phyloP scores from a whole-genome alignment of 2,329 filamentous ascomycete species.

The Pseudogymnoascus sp. region DNA sequence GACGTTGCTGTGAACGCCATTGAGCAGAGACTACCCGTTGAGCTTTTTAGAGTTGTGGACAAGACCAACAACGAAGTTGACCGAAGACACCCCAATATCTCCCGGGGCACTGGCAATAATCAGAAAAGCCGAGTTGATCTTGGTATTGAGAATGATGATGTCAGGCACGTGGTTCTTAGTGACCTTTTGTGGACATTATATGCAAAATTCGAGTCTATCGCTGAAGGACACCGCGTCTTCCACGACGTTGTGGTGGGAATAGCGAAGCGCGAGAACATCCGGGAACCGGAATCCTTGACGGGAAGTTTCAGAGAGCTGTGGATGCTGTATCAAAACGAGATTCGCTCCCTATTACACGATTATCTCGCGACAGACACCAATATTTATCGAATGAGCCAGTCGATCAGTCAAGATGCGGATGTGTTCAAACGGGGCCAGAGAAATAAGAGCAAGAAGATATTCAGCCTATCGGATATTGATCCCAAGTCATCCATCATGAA shows the following conservation, averaged over 20 bases:
- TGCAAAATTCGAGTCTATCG: slow-evolving; percentile 94
- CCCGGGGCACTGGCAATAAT: slow-evolving; percentile 44
- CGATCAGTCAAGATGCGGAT: slow-evolving; percentile 32
- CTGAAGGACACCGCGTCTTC: slow-evolving; percentile 86
- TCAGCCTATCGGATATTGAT: slow-evolving; percentile 80
- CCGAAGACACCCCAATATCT: slow-evolving; percentile 77
- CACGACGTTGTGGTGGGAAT: slow-evolving; percentile 88
- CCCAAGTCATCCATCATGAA: slow-evolving; percentile 69
- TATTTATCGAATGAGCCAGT: slow-evolving; percentile 51
- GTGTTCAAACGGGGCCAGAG: slow-evolving; percentile 36
- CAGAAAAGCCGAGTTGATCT: slow-evolving; percentile 52
- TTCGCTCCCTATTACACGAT: slow-evolving; percentile 85
- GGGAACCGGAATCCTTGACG: slow-evolving; percentile 58
- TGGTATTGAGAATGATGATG: slow-evolving; percentile 61
- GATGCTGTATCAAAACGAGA: slow-evolving; percentile 98
- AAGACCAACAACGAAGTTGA: slow-evolving; percentile 93
- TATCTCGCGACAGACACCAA: slow-evolving; percentile 91
- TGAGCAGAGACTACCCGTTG: slow-evolving; percentile 86
- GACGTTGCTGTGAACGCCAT: slow-evolving; percentile 82
- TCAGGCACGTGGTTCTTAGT: slow-evolving; percentile 76
- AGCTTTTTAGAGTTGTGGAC: slow-evolving; percentile 87
- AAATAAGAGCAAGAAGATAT: slow-evolving; percentile 55
- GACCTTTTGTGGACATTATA: slow-evolving; percentile 89
- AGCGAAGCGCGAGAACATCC: slow-evolving; percentile 66
- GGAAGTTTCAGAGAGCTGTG: slow-evolving; percentile 93